Base-by-base conservation (phyloP, 345 rosid genomes). In the Mangifera indica region DNA sequence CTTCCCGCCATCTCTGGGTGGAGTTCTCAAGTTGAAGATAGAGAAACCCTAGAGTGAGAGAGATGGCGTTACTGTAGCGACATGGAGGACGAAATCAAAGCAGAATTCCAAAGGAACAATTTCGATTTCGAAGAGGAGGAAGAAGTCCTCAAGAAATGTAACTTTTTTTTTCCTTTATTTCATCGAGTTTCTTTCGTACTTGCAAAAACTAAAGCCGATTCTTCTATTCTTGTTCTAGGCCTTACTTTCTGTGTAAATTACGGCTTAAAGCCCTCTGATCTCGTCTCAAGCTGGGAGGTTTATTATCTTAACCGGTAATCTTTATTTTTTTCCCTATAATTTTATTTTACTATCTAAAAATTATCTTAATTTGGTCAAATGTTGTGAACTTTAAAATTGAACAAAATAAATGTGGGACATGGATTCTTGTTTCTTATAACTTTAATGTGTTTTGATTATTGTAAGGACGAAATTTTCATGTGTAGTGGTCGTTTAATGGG, bases 241-340 rank as follows among this genome's bases (percentile, higher is more conserved):
- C 84, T 83, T 25, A 85, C 93, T 37, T 87, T 88, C 75, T 95
- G 97, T 74, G 86, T 86, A 25, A 92, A 91, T 72, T 95, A 87
- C 85, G 75, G 77, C 51, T 88, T 88, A 11, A 74, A 77, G 57
- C 93, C 98, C 26, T 87, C 97, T 7, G 93, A 91, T 78, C 86
- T 95, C 76, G 91, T 92, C 67, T 87, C 96, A 11, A 88, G 96
- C 78, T 92, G 99, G 99, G 99, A 92, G 73, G 69, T 86, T 79
- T 92, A 89, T 78, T 87, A 86, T 81, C 96, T 91, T 61, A 95
- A 91, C 74, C 81, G 99, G 99, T 92, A 79, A 76, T 46, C 11
- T 25, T 0, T 21, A 24, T 25, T 12, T 49, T 49, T 49, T 15
- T 14, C 5, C 14, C 5, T 13, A 15, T 14, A 15, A 13, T 14